These are phyloP conservation scores for Capsella bursapastoris DNA, from an alignment of 345 rosid species.

Conservation along the genomic window DNA sequence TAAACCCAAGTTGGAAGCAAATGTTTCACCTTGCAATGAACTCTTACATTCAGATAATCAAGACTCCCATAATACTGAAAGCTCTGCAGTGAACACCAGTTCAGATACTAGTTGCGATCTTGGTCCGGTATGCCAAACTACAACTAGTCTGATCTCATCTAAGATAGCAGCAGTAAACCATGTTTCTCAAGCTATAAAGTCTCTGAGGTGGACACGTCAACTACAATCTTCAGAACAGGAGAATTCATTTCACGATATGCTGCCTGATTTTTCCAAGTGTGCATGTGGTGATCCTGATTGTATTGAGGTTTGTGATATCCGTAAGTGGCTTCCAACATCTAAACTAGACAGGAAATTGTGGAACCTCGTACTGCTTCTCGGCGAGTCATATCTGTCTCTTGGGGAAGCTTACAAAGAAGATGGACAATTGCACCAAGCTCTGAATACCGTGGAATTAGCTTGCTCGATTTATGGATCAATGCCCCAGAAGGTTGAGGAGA, in stretches of 20 bases:
- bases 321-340: constrained; percentile 92
- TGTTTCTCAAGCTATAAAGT: constrained; percentile 96
- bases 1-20: constrained; percentile 51
- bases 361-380: constrained; percentile 96
- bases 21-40: constrained; percentile 37
- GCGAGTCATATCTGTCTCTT: constrained; percentile 89
- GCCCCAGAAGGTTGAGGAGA: constrained; percentile 78
- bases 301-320: constrained; percentile 94
- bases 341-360: constrained; percentile 82
- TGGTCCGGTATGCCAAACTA: constrained; percentile 47
- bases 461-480: constrained; percentile 89
- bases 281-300: constrained; percentile 96
- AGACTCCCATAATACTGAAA: constrained; percentile 43
- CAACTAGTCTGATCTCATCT: constrained; percentile 68
- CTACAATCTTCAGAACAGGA: constrained; percentile 62
- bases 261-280: constrained; percentile 68
- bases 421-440: constrained; percentile 78
- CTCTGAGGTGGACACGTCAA: constrained; percentile 91
- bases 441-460: constrained; percentile 82
- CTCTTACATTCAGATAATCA: constrained; percentile 37
- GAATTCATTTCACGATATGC: constrained; percentile 41
- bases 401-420: constrained; percentile 88
- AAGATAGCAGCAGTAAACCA: constrained; percentile 89
- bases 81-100: constrained; percentile 31
- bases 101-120: constrained; percentile 50